Evolutionary conservation across 2,329 filamentous ascomycete species (phyloP), one percentile per base, ranked within the genome.

Genomic region (Pyricularia pennisetigena): DNA sequence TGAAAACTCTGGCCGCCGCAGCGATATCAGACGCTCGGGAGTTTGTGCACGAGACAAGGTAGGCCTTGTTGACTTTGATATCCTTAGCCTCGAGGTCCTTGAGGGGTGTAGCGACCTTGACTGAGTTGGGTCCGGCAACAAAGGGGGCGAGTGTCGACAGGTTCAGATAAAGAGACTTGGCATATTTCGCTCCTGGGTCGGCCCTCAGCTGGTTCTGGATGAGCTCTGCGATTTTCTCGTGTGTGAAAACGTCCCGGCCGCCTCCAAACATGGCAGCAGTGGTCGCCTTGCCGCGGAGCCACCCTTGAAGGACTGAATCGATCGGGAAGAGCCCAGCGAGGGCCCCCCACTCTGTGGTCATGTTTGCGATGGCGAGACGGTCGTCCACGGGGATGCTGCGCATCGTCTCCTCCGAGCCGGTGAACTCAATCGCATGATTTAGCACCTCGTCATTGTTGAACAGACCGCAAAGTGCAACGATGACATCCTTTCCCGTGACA

Each of bases 401-500:
- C 82, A 95, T 85, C 0, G 93, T 97, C 75, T 93, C 83, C 71
- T 92, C 88, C 0, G 89, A 88, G 14, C 94, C 94, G 0, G 87
- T 88, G 74, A 97, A 97, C 75, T 98, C 94, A 70, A 98, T 89
- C 5, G 88, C 88, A 75, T 97, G 93, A 79, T 98, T 98, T 16
- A 97, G 83, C 0, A 97, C 94, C 63, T 97, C 92, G 72, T 93
- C 90, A 68, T 90, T 87, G 78, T 91, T 91, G 81, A 98, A 96
- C 0, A 97, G 79, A 0, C 91, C 92, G 72, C 92, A 96, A 0
- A 98, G 84, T 0, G 93, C 92, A 29, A 97, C 86, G 72, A 98
- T 98, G 14, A 97, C 91, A 77, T 98, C 95, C 78, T 99, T 98
- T 32, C 93, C 94, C 0, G 90, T 93, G 0, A 97, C 93, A 9